These are phyloP conservation scores for Taiwanofungus camphoratus DNA, from an alignment of 1,284 basidiomycete genomes.

Conservation along the genomic window DNA sequence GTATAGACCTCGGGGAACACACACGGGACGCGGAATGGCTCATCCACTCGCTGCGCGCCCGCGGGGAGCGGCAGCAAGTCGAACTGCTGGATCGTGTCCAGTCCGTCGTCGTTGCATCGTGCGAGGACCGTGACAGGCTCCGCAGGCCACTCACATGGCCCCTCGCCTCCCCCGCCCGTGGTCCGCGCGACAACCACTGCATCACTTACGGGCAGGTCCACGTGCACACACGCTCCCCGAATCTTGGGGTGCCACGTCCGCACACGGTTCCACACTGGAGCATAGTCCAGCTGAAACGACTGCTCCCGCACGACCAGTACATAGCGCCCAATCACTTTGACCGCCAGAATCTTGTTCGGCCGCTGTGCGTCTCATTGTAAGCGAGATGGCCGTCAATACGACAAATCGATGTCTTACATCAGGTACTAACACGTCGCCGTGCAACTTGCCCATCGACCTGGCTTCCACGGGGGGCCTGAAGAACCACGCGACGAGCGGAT, in stretches of 20 bases:
- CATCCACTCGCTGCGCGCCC: constrained; percentile 2
- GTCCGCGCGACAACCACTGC: constrained; percentile 25
- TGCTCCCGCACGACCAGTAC: constrained; percentile 27
- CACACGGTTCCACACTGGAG: constrained; percentile 23
- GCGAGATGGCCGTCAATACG: neutral
- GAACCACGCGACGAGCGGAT: constrained; percentile 22
- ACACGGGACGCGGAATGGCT: constrained; percentile 18
- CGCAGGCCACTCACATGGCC: constrained; percentile 23
- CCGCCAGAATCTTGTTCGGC: constrained; percentile 23
- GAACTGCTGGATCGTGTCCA: constrained; percentile 26
- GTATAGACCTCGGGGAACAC: constrained; percentile 22
- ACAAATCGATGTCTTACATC: neutral
- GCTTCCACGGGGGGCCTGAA: constrained; percentile 13
- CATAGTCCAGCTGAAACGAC: constrained; percentile 23
- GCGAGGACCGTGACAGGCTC: constrained; percentile 28
- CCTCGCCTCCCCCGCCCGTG: constrained; percentile 9
- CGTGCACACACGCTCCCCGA: constrained; percentile 14
- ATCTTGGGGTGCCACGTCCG: constrained; percentile 14
- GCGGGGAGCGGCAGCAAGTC: constrained; percentile 26
- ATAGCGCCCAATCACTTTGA: constrained; percentile 26
- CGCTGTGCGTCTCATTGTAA: neutral
- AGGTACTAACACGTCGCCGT: neutral
- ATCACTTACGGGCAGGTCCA: constrained; percentile 21
- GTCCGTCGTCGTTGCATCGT: constrained; percentile 22
- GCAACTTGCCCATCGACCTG: constrained; percentile 13